Evolutionary conservation across 176 grass and related monocot genomes (phyloP), one percentile per base, ranked within the genome.

Genomic region (Echinochloa phyllopogon): DNA sequence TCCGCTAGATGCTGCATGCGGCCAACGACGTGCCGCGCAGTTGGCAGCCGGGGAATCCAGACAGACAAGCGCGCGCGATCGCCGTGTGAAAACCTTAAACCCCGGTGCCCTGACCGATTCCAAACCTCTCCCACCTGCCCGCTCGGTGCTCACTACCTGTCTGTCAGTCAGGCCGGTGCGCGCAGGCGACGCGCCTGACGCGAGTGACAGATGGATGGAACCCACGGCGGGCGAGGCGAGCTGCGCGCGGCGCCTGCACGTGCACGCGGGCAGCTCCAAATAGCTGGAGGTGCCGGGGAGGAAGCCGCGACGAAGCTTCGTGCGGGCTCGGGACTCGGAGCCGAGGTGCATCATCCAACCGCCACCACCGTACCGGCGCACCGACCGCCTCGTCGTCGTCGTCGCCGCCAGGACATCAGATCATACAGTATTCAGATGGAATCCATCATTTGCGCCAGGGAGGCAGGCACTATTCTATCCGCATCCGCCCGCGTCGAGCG

Each of bases 221-320:
- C 29, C 47, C 55, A 3, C 40, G 20, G 25, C 64, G 39, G 17
- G 37, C 36, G 9, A 33, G 29, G 29, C 29, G 29, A 33, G 29
- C 52, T 45, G 62, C 65, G 3, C 69, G 88, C 78, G 55, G 3
- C 69, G 88, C 78, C 15, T 33, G 39, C 55, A 55, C 53, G 70
- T 36, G 81, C 24, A 9, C 12, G 24, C 2, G 17, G 74, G 75
- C 38, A 50, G 42, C 17, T 71, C 74, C 69, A 51, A 51, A 14
- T 44, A 45, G 36, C 60, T 75, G 75, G 60, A 79, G 58, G 52
- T 49, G 4, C 38, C 41, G 69, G 57, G 8, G 42, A 69, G 18
- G 76, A 4, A 86, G 29, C 45, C 3, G 82, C 56, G 10, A 0
- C 2, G 88, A 90, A 86, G 79, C 15, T 90, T 90, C 76, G 23